Evolutionary conservation across 2,329 filamentous ascomycete species (phyloP), one percentile per base, ranked within the genome.

Genomic region (Zymoseptoria pseudotritici): DNA sequence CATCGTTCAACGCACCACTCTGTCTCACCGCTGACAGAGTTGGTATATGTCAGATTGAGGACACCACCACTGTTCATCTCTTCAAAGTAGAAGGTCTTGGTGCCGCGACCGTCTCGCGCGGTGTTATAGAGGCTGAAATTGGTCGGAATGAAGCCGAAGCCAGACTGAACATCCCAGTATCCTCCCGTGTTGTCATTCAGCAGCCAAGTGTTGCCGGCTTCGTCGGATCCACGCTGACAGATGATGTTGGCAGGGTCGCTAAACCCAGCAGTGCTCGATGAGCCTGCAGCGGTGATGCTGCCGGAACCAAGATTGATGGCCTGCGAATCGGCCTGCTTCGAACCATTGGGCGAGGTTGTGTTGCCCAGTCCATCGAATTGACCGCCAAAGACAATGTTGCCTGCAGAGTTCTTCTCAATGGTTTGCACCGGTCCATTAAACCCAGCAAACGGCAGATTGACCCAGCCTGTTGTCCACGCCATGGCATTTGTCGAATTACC

Each of bases 361-460:
- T 97, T 97, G 62, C 91, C 91, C 8, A 97, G 77, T 7, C 91
- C 91, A 60, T 90, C 91, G 71, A 99, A 99, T 58, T 83, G 84
- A 55, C 94, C 94, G 53, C 91, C 95, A 71, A 97, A 99, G 58
- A 97, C 84, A 65, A 99, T 89, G 71, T 95, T 89, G 8, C 89
- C 90, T 67, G 90, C 88, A 1, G 86, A 80, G 20, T 87, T 84
- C 76, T 90, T 91, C 55, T 86, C 82, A 66, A 99, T 97, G 46
- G 92, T 89, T 63, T 85, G 84, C 56, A 99, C 91, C 2, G 90
- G 90, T 24, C 92, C 92, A 75, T 97, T 97, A 77, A 99, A 96
- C 21, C 95, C 95, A 50, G 86, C 86, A 77, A 99, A 99, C 2
- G 93, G 88, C 59, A 99, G 77, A 69, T 90, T 88, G 20, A 83